A percentile compares a stretch with the other conserved stretches of the same genome.
Evolutionary conservation across 202 grass and related monocot genomes (phyloP).

Genomic region (Setaria viridis): DNA sequence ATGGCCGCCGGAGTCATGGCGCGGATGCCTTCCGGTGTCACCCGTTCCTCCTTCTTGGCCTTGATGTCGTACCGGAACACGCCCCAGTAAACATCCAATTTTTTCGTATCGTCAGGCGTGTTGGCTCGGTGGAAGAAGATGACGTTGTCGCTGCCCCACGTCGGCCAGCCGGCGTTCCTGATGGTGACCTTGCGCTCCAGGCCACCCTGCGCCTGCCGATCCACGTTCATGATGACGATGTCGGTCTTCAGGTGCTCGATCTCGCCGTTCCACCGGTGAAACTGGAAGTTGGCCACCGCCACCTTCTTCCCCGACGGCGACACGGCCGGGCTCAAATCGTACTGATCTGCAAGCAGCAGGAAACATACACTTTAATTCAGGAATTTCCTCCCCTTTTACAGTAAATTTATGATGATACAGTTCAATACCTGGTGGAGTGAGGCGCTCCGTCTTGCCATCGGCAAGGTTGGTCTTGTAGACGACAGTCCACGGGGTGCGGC

Average conservation of each 20-base stretch:
- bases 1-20: conserved; percentile 62
- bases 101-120: accelerated
- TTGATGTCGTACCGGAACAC: conserved; percentile 41
- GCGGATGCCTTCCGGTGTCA: conserved; percentile 31
- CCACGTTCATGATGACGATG: conserved; percentile 11
- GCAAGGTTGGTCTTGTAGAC: conserved; percentile 49
- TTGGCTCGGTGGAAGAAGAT: conserved; percentile 54
- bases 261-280: background rate
- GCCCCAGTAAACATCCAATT: background rate
- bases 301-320: conserved; percentile 17
- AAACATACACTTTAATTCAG: too few species aligned
- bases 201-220: background rate
- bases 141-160: conserved; percentile 57
- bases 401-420: too few species aligned
- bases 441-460: conserved; percentile 39
- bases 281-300: background rate
- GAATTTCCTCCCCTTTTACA: too few species aligned
- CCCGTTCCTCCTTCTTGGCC: background rate
- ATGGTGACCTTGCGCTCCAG: background rate
- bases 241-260: conserved; percentile 20
- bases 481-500: conserved; percentile 52
- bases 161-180: conserved; percentile 54
- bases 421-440: conserved; percentile 29
- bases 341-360: background rate
- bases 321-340: conserved; percentile 53